Conservation (phyloP, 805 yeast species). For the Candida nanaspora region DNA sequence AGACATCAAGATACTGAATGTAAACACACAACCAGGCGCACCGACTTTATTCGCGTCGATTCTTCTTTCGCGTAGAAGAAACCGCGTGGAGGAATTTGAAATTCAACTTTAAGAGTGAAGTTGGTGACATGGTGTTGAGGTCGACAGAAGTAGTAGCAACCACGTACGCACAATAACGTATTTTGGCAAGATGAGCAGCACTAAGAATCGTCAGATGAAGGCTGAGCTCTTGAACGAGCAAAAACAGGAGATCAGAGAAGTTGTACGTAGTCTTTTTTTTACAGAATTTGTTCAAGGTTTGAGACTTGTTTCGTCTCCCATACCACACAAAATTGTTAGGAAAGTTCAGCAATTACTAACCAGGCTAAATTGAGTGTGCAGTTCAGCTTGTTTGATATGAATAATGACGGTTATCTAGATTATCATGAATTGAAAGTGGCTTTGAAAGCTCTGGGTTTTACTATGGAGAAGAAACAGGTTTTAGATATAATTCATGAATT, state of each 20-base stretch:
- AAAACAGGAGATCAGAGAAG: slow-evolving; percentile 86
- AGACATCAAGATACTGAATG: too few relatives aligned
- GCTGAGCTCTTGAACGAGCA: slow-evolving; percentile 77
- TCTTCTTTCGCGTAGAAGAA: too few relatives aligned
- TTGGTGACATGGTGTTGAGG: too few relatives aligned
- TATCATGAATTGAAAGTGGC: slow-evolving; percentile 94
- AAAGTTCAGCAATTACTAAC: neutral
- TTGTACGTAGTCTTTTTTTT: slow-evolving; percentile 31
- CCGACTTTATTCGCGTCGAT: too few relatives aligned
- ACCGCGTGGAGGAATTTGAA: too few relatives aligned
- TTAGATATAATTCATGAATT: slow-evolving; percentile 72
- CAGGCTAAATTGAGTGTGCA: too few relatives aligned
- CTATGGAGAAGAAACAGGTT: slow-evolving; percentile 67
- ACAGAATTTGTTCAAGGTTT: neutral
- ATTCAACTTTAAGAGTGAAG: too few relatives aligned
- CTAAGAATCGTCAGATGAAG: slow-evolving; percentile 32
- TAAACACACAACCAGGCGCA: too few relatives aligned
- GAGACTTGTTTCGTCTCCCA: too few relatives aligned
- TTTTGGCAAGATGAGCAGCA: neutral
- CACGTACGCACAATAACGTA: too few relatives aligned
- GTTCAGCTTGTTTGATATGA: slow-evolving; percentile 85
- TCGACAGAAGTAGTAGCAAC: too few relatives aligned
- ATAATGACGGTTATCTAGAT: slow-evolving; percentile 82
- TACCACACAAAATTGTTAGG: too few relatives aligned
- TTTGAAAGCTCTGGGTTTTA: slow-evolving; percentile 88